Percentiles rank a stretch among this genome's conserved stretches.
These are phyloP conservation scores for Chimonanthus praecox DNA, from an alignment of 164 flowering plant species.

Conservation along the genomic window DNA sequence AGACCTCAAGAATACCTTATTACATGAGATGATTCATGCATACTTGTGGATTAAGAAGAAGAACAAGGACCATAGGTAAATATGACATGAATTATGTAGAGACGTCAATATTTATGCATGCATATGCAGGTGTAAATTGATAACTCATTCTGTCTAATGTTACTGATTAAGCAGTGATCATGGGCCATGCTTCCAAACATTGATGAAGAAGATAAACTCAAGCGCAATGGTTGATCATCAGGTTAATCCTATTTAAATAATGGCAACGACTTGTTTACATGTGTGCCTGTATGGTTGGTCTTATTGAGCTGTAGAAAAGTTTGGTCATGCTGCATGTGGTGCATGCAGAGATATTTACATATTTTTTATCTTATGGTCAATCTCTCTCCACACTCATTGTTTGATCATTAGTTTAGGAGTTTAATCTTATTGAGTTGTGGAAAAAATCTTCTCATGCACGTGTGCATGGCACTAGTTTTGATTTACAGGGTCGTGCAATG, in stretches of 20 bases:
- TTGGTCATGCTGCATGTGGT: too few relatives aligned
- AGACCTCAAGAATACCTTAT: slow-evolving; percentile 16
- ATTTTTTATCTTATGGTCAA: too few relatives aligned
- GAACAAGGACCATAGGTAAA: slow-evolving; percentile 11
- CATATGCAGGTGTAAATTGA: not conserved
- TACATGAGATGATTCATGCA: slow-evolving; percentile 21
- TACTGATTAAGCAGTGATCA: slow-evolving; percentile 12
- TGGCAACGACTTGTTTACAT: too few relatives aligned
- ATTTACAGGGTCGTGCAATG: too few relatives aligned
- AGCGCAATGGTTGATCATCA: slow-evolving; percentile 15
- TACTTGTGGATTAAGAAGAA: slow-evolving; percentile 14
- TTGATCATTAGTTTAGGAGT: too few relatives aligned
- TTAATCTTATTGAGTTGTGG: slow-evolving; percentile 2
- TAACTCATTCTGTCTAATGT: not conserved
- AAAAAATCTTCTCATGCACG: not conserved
- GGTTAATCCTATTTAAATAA: slow-evolving; percentile 2
- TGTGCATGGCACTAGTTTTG: too few relatives aligned
- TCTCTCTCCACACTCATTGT: too few relatives aligned
- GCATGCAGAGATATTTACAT: too few relatives aligned
- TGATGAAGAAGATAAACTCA: slow-evolving; percentile 14
- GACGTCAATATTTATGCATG: too few relatives aligned
- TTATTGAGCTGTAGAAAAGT: too few relatives aligned
- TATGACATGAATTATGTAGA: too few relatives aligned
- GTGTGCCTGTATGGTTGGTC: too few relatives aligned
- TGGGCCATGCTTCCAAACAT: slow-evolving; percentile 15